A percentile compares a stretch with the other conserved stretches of the same genome.
phyloP scores from a whole-genome alignment of 192 early-diverging fungal genomes.

The Coemansia sp. region DNA sequence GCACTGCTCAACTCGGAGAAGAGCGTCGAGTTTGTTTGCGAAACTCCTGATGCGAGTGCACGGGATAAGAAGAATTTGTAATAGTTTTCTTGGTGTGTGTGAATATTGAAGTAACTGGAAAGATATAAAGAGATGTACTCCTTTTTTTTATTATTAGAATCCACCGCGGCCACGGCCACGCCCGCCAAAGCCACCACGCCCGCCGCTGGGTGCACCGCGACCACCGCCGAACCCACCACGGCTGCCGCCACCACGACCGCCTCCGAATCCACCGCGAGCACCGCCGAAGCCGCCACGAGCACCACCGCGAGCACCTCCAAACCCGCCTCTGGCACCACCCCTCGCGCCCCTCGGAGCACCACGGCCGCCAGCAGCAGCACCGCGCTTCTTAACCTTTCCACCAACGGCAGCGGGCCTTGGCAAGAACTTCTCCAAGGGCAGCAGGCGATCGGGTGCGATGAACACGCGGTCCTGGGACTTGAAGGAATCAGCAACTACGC shows the following conservation, averaged over 20 bases:
- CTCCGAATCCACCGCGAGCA: constrained; percentile 56
- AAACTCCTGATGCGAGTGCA: constrained; percentile 10
- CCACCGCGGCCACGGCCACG: constrained; percentile 54
- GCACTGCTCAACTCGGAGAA: constrained; percentile 33
- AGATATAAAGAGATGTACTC: too few relatives aligned
- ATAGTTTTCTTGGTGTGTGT: neutral
- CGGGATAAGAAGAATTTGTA: constrained; percentile 12
- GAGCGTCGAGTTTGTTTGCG: constrained; percentile 11
- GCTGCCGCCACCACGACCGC: constrained; percentile 55
- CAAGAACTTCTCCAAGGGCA: constrained; percentile 95
- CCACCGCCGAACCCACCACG: constrained; percentile 52
- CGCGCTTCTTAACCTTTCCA: constrained; percentile 60
- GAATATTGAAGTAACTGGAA: neutral
- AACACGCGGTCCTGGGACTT: constrained; percentile 89
- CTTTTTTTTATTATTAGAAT: constrained; percentile 20
- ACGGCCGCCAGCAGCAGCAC: constrained; percentile 61
- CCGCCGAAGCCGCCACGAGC: constrained; percentile 52
- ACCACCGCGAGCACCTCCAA: constrained; percentile 55
- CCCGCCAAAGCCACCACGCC: constrained; percentile 53
- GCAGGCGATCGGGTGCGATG: constrained; percentile 89
- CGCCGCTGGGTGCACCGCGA: constrained; percentile 36
- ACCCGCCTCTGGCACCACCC: constrained; percentile 53
- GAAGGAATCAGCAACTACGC: constrained; percentile 90
- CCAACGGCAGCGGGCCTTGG: constrained; percentile 82
- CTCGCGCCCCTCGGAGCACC: constrained; percentile 36